A percentile compares a stretch with the other conserved stretches of the same genome.
phyloP scores from a whole-genome alignment of 2,329 filamentous ascomycete genomes.

The Neopestalotiopsis rosae region DNA sequence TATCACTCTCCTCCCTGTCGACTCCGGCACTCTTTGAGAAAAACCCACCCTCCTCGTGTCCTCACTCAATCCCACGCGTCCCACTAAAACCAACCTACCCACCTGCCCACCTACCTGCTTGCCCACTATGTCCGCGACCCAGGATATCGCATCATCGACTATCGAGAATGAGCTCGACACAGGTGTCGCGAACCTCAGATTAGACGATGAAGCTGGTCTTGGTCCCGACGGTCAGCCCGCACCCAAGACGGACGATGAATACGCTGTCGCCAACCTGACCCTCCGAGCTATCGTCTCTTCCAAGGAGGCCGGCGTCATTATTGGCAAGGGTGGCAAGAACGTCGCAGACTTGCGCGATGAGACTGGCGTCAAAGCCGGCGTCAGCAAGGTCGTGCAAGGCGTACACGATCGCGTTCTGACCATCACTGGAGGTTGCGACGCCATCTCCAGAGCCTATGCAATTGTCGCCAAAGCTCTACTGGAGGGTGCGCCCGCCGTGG shows the following conservation, averaged over 20 bases:
- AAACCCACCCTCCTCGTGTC: constrained; percentile 26
- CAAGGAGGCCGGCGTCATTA: constrained; percentile 98
- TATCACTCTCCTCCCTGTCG: constrained; percentile 28
- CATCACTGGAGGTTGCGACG: constrained; percentile 87
- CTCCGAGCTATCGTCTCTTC: constrained; percentile 97
- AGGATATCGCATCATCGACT: constrained; percentile 63
- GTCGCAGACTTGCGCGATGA: constrained; percentile 96
- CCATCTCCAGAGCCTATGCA: constrained; percentile 89
- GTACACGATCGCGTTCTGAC: constrained; percentile 97
- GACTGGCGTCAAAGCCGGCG: constrained; percentile 96
- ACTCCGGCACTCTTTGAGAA: constrained; percentile 9
- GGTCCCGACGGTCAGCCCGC: constrained; percentile 77
- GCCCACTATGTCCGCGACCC: constrained; percentile 63
- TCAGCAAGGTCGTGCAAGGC: constrained; percentile 97
- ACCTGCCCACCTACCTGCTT: constrained; percentile 22
- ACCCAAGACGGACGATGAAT: constrained; percentile 96
- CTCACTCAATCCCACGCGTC: constrained; percentile 27
- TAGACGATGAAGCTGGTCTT: constrained; percentile 66
- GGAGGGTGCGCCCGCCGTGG: constrained; percentile 92
- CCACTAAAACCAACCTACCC: constrained; percentile 20
- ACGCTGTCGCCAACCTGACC: constrained; percentile 89
- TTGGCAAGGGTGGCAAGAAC: constrained; percentile 98
- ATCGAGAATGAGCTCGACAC: constrained; percentile 64
- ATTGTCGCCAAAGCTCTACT: constrained; percentile 90
- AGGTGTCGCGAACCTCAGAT: constrained; percentile 67